Conservation (phyloP, 2,329 filamentous ascomycete genomes). For the Ceratocystis colombiana region DNA sequence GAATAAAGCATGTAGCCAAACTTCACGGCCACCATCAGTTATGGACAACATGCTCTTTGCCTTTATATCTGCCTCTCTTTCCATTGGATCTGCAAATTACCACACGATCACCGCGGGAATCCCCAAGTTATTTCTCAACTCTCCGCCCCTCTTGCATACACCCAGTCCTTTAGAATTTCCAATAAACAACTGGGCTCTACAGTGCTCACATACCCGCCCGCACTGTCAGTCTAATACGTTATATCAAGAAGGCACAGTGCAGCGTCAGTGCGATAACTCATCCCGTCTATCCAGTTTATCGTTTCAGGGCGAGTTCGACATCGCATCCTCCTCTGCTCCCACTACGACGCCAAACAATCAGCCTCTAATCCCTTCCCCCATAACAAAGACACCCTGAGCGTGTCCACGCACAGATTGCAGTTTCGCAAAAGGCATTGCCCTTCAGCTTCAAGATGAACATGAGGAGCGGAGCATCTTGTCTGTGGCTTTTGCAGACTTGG, state of each 20-base stretch:
- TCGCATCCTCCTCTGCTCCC: constrained; percentile 7
- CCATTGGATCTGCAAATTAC: constrained; percentile 4
- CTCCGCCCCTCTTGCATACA: background rate
- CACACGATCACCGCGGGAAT: background rate
- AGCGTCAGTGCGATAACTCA: background rate
- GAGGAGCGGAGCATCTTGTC: background rate
- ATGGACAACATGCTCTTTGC: background rate
- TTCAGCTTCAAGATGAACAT: background rate
- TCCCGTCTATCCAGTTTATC: background rate
- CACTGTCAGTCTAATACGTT: background rate
- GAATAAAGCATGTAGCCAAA: too few relatives aligned
- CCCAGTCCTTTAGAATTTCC: background rate
- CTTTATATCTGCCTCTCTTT: background rate
- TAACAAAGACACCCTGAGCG: background rate
- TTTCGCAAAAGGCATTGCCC: background rate
- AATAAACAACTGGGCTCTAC: background rate
- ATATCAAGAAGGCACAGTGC: background rate
- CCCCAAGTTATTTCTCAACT: background rate
- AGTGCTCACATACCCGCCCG: background rate
- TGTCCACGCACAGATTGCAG: background rate
- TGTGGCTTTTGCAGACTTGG: background rate
- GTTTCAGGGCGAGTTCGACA: constrained; percentile 8
- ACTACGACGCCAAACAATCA: constrained; percentile 12
- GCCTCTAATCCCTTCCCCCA: background rate
- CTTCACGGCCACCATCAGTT: background rate